Percentiles rank a stretch among this genome's conserved stretches.
These are phyloP conservation scores for Penicillium sclerotiorum DNA, from an alignment of 2,329 filamentous ascomycete species.

Conservation along the genomic window DNA sequence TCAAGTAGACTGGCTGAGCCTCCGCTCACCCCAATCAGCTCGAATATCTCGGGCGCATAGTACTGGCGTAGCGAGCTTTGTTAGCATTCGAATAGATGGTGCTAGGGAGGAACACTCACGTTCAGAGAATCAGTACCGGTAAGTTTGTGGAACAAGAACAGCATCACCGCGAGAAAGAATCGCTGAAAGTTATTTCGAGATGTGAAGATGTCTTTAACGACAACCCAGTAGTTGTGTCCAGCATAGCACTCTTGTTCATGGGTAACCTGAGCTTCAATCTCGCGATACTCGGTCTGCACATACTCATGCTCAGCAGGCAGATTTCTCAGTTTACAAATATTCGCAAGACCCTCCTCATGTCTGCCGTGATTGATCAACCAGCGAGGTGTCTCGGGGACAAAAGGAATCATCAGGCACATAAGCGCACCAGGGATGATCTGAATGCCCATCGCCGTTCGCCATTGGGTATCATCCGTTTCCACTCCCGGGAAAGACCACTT, in stretches of 20 bases:
- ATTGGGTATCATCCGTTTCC: constrained; percentile 34
- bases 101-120: constrained; percentile 10
- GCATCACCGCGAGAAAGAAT: constrained; percentile 38
- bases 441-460: constrained; percentile 42
- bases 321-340: constrained; percentile 43
- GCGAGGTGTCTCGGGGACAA: constrained; percentile 39
- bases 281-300: constrained; percentile 42
- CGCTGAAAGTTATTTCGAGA: constrained; percentile 36
- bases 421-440: constrained; percentile 44
- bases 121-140: constrained; percentile 47
- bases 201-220: constrained; percentile 37
- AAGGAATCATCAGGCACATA: constrained; percentile 39
- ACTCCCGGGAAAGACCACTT: constrained; percentile 21
- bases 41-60: constrained; percentile 45
- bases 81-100: background rate
- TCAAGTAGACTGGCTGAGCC: constrained; percentile 39
- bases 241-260: constrained; percentile 30
- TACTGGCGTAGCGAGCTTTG: constrained; percentile 24
- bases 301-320: constrained; percentile 44
- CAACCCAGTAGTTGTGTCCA: constrained; percentile 37
- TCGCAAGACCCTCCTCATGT: constrained; percentile 38
- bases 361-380: constrained; percentile 42
- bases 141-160: constrained; percentile 48
- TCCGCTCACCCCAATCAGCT: constrained; percentile 40
- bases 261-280: constrained; percentile 41